phyloP scores from a whole-genome alignment of 2,329 filamentous ascomycete genomes.

The Pseudogymnoascus verrucosus region DNA sequence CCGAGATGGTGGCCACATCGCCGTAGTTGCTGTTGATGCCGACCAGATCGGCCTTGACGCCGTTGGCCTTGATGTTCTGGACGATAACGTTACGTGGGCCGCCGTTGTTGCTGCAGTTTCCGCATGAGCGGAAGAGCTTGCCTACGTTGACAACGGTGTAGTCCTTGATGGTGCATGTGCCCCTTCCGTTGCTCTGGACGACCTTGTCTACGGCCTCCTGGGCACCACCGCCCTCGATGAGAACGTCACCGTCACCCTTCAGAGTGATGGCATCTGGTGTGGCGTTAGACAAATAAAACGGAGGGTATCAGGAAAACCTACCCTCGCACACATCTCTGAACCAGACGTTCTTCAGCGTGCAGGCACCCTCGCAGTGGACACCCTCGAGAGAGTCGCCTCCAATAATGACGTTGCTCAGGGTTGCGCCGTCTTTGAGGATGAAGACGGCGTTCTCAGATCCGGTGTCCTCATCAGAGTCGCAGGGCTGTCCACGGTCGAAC shows the following conservation, averaged over 20 bases:
- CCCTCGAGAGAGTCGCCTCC: constrained; percentile 43
- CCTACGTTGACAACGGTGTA: constrained; percentile 34
- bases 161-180: constrained; percentile 28
- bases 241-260: constrained; percentile 25
- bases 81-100: constrained; percentile 26
- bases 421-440: constrained; percentile 42
- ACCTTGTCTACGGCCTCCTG: constrained; percentile 30
- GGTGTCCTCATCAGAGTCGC: constrained; percentile 18
- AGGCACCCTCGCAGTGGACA: constrained; percentile 42
- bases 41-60: constrained; percentile 21
- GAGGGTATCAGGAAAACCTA: constrained; percentile 15
- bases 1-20: constrained; percentile 27
- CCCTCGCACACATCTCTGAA: constrained; percentile 22
- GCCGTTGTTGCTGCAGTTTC: constrained; percentile 32
- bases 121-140: constrained; percentile 41
- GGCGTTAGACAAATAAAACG: constrained; percentile 27
- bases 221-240: constrained; percentile 31
- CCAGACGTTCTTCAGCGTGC: constrained; percentile 39
- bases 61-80: constrained; percentile 27
- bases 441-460: constrained; percentile 38
- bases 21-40: constrained; percentile 35
- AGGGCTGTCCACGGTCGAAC: constrained; percentile 19
- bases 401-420: constrained; percentile 45
- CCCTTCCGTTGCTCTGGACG: constrained; percentile 30
- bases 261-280: constrained; percentile 33